phyloP scores from a whole-genome alignment of 306 rosid species.

The Inga oerstediana region DNA sequence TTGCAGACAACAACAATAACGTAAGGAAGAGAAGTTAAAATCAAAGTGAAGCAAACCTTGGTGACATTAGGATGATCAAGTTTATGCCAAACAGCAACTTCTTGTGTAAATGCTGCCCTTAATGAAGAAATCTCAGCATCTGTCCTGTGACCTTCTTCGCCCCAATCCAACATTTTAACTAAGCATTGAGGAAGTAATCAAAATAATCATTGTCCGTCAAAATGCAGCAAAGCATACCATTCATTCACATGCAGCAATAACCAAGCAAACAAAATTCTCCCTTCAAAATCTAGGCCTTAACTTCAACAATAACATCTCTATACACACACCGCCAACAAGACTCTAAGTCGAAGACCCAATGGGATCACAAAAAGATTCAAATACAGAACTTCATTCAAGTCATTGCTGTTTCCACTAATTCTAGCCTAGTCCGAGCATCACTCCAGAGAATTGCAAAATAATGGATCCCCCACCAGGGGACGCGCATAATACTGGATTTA shows the following conservation, averaged over 20 bases:
- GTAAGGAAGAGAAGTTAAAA: background rate
- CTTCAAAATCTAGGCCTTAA: background rate
- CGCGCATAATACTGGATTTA: constrained; percentile 35
- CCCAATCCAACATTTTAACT: constrained; percentile 95
- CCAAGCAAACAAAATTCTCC: constrained; percentile 4
- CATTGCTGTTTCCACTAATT: constrained; percentile 40
- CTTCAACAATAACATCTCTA: background rate
- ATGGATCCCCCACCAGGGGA: background rate
- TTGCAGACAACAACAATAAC: background rate
- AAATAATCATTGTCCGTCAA: constrained; percentile 20
- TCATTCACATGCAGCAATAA: background rate
- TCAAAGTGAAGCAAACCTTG: constrained; percentile 53
- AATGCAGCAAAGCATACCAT: constrained; percentile 7
- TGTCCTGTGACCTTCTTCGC: constrained; percentile 93
- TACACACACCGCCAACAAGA: background rate
- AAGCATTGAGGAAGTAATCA: constrained; percentile 32
- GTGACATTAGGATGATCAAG: constrained; percentile 90
- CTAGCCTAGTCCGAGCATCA: constrained; percentile 6
- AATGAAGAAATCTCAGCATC: constrained; percentile 81
- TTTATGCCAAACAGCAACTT: constrained; percentile 98
- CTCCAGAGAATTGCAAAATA: constrained; percentile 51
- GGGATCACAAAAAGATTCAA: constrained; percentile 45
- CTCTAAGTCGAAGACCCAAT: constrained; percentile 25
- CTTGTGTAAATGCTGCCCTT: constrained; percentile 85
- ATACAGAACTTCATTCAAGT: constrained; percentile 39